Evolutionary conservation across 768 basidiomycete genomes (phyloP), one percentile per base, ranked within the genome.

Genomic region (Sporobolomyces pararoseus): DNA sequence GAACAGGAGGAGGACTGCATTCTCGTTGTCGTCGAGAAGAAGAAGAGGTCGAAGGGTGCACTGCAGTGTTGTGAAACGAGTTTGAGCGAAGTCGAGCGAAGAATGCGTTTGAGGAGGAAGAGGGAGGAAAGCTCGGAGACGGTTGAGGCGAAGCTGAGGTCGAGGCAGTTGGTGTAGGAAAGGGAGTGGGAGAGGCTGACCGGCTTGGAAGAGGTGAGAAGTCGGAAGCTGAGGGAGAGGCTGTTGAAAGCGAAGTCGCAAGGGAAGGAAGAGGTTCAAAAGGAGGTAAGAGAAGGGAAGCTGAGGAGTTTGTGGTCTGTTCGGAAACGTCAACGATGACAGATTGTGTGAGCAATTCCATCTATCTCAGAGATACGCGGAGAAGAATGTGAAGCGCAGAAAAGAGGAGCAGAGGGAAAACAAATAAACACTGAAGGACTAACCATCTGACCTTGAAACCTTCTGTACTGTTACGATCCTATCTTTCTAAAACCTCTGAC

Each of bases 361-460:
- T n/a, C n/a, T n/a, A n/a, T n/a, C n/a, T n/a, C n/a, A n/a, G n/a
- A n/a, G n/a, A 50, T 2, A 35, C 23, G 49, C 14, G 6, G 35
- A 25, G 14, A 6, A 2, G 27, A 29, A 54, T 5, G 32, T 2
- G 35, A 34, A 35, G 27, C 2, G 16, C 34, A 13, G 19, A 27
- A 55, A 17, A n/a, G 21, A 35, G 35, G 23, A 19, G 37, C 16
- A 12, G 44, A 65, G 39, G 17, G 39, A 42, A 42, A 17, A 17
- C 10, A 29, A 25, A 52, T n/a, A 34, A 29, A 66, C 55, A 47
- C 17, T 55, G 31, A 25, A 23, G 34, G 37, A 78, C 82, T 70
- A 78, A 93, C 91, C 80, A 78, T 91, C 84, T 82, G 92, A 91
- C 67, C 90, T 84, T 46, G 31, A 7, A 14, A 16, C 47, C 7